Conservation (phyloP, 2,329 filamentous ascomycete genomes). For the Diplodia corticola region DNA sequence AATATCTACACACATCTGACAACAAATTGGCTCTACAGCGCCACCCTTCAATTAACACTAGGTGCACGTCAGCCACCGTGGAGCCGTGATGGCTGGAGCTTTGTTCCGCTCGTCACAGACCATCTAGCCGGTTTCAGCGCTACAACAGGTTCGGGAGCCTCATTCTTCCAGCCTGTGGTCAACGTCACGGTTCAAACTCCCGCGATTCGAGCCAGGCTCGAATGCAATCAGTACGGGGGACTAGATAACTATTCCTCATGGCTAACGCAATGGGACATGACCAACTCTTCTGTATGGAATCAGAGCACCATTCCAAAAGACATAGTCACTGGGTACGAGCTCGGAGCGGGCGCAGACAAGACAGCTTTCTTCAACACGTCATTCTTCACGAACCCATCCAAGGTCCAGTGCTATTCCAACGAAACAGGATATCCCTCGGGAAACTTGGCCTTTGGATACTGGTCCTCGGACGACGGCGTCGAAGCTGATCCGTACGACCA, state of each 20-base stretch:
- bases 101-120: constrained; percentile 27
- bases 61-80: constrained; percentile 26
- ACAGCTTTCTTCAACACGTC: neutral
- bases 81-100: constrained; percentile 30
- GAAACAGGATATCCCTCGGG: neutral
- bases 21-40: constrained; percentile 29
- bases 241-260: constrained; percentile 23
- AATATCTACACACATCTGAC: constrained; percentile 25
- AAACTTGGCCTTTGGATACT: neutral
- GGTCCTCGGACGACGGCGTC: neutral
- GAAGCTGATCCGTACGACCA: neutral
- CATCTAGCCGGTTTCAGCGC: neutral
- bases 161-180: constrained; percentile 11
- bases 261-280: neutral
- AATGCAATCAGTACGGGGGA: constrained; percentile 22
- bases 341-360: neutral
- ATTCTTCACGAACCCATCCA: neutral
- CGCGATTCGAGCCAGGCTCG: constrained; percentile 24
- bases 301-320: constrained; percentile 23
- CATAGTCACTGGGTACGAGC: neutral
- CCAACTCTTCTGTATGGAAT: constrained; percentile 9
- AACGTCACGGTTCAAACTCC: constrained; percentile 24
- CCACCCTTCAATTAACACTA: constrained; percentile 24
- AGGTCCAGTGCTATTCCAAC: neutral
- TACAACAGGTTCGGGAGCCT: neutral